These are phyloP conservation scores for Coniophora puteana DNA, from an alignment of 1,284 basidiomycete genomes.

Conservation along the genomic window DNA sequence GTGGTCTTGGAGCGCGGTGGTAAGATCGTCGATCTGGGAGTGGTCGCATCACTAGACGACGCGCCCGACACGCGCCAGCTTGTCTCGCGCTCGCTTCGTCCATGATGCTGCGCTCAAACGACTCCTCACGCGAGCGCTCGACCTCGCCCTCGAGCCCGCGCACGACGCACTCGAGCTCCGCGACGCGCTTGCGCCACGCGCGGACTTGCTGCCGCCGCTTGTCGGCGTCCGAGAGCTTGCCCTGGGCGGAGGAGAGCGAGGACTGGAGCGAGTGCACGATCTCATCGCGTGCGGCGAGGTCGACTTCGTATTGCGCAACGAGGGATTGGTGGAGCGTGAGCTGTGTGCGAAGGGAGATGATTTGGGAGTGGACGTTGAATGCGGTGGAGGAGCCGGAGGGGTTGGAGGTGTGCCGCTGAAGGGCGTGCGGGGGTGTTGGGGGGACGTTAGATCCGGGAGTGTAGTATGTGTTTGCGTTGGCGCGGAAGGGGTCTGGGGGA, in stretches of 20 bases:
- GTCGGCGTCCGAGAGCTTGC: constrained; percentile 56
- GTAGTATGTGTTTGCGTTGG: constrained; percentile 71
- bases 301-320: constrained; percentile 68
- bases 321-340: constrained; percentile 66
- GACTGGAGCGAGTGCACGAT: constrained; percentile 56
- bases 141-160: constrained; percentile 65
- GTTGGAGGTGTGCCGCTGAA: no score
- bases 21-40: constrained; percentile 44
- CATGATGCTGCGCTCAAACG: constrained; percentile 69
- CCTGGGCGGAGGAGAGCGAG: constrained; percentile 50
- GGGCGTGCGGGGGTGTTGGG: constrained; percentile 52
- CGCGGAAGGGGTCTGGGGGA: constrained; percentile 66
- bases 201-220: constrained; percentile 50
- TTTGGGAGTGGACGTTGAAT: constrained; percentile 65
- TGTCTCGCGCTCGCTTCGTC: constrained; percentile 70
- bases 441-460: constrained; percentile 69
- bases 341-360: constrained; percentile 69
- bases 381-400: constrained; percentile 54
- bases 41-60: constrained; percentile 15
- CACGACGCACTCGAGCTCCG: constrained; percentile 62
- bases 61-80: constrained; percentile 26
- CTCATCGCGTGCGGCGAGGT: constrained; percentile 67
- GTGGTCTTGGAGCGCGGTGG: constrained; percentile 37
- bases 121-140: constrained; percentile 62
- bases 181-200: constrained; percentile 69